phyloP scores from a whole-genome alignment of 2,329 filamentous ascomycete species.

The Exophiala lecanii-corni region DNA sequence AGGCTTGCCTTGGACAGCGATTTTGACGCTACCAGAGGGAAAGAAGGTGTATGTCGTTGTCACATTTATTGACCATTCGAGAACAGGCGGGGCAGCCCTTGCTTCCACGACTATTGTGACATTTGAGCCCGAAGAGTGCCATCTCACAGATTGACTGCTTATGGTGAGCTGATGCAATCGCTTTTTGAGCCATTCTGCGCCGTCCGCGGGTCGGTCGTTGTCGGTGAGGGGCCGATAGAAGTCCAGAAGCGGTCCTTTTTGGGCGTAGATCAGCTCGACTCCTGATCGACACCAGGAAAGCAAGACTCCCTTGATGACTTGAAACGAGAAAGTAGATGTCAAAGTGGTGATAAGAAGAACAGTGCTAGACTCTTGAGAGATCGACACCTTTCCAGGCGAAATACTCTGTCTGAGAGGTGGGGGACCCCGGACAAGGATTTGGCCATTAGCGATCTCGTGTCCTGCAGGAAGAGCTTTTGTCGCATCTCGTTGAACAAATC shows the following conservation, averaged over 20 bases:
- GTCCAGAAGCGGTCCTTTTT: background rate
- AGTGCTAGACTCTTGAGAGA: background rate
- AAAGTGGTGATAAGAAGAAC: slow-evolving; percentile 47
- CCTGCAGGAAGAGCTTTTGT: too few relatives aligned
- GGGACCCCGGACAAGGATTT: too few relatives aligned
- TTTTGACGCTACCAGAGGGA: background rate
- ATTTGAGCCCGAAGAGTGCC: background rate
- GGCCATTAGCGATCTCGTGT: too few relatives aligned
- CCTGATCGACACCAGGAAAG: background rate
- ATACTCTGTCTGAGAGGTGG: too few relatives aligned
- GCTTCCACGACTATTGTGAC: background rate
- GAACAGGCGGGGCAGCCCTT: background rate
- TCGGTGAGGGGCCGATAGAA: background rate
- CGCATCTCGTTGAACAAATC: too few relatives aligned
- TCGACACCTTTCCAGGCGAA: too few relatives aligned
- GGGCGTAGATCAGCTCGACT: background rate
- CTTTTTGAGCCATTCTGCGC: background rate
- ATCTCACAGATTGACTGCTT: background rate
- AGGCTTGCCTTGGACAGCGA: background rate
- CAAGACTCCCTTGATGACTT: background rate
- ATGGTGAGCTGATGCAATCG: background rate
- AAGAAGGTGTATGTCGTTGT: background rate
- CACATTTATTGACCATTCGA: background rate
- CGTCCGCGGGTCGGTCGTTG: background rate
- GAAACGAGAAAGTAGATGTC: slow-evolving; percentile 39